Evolutionary conservation across 2,329 filamentous ascomycete species (phyloP).

Genomic region (Fusarium falciforme): DNA sequence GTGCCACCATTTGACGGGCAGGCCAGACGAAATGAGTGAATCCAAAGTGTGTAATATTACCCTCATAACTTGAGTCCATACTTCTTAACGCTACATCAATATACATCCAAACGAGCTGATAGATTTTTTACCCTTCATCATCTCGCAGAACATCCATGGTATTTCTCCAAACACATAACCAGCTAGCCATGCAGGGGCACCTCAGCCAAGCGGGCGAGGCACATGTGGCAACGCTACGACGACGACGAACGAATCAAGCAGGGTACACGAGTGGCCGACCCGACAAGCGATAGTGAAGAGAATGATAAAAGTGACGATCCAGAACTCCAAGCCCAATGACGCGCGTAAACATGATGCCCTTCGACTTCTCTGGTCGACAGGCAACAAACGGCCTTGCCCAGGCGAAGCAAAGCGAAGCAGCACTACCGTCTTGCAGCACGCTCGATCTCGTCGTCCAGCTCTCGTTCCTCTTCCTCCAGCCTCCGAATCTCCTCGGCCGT

Average conservation of each 20-base stretch:
- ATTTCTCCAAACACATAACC: conserved; percentile 30
- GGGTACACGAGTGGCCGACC: conserved; percentile 17
- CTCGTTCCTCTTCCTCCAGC: conserved; percentile 68
- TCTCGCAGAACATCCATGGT: conserved; percentile 28
- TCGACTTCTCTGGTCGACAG: conserved; percentile 10
- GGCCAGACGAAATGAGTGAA: background rate
- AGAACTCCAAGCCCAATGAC: conserved; percentile 42
- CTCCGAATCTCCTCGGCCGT: conserved; percentile 66
- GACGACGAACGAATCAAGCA: conserved; percentile 27
- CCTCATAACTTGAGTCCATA: background rate
- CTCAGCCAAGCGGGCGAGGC: background rate
- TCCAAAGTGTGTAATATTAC: conserved; percentile 2
- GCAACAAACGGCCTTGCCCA: conserved; percentile 4
- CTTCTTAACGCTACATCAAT: conserved; percentile 11
- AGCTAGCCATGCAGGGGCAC: conserved; percentile 2
- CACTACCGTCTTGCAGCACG: conserved; percentile 50
- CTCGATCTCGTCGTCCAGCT: conserved; percentile 68
- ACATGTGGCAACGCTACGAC: conserved; percentile 13
- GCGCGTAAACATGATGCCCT: conserved; percentile 19
- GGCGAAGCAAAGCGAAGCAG: conserved; percentile 5
- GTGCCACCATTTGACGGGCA: background rate
- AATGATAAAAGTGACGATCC: conserved; percentile 24
- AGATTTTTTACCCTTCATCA: conserved; percentile 2
- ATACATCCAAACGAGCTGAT: conserved; percentile 5
- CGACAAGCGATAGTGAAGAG: conserved; percentile 19